Conservation (phyloP, 106 monocot genomes). For the Xerophyta viscosa region DNA sequence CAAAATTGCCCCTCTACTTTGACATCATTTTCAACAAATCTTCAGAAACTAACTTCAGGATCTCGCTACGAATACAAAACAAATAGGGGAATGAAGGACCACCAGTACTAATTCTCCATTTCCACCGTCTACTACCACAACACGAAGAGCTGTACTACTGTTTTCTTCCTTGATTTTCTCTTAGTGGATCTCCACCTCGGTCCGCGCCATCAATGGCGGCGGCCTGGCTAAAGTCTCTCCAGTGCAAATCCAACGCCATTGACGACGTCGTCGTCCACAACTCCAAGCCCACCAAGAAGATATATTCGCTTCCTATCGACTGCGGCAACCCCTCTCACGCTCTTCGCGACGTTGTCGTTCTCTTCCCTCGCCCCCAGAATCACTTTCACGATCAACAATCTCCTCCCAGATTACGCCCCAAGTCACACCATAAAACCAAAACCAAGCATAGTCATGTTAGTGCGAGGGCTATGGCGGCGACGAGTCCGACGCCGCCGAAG, state of each 20-base stretch:
- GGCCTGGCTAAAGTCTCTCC: conserved; percentile 37
- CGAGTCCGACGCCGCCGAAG: background rate
- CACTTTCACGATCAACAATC: conserved; percentile 3
- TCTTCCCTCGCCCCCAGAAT: conserved; percentile 8
- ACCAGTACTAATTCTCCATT: background rate
- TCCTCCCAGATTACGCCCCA: conserved; percentile 5
- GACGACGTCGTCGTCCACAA: conserved; percentile 33
- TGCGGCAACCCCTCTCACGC: conserved; percentile 26
- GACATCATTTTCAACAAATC: too few relatives aligned
- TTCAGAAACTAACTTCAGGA: too few relatives aligned
- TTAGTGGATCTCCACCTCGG: background rate
- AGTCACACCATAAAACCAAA: conserved; percentile 3
- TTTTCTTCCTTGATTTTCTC: background rate
- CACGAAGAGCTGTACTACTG: background rate
- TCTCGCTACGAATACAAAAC: too few relatives aligned
- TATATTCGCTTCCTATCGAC: conserved; percentile 4
- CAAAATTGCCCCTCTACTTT: too few relatives aligned
- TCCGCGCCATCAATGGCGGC: conserved; percentile 20
- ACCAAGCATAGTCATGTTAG: too few relatives aligned
- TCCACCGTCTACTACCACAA: background rate
- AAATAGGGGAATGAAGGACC: too few relatives aligned
- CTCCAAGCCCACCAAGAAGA: conserved; percentile 6
- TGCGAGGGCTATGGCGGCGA: too few relatives aligned
- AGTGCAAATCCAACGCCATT: conserved; percentile 43
- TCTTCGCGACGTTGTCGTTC: conserved; percentile 27